phyloP scores from a whole-genome alignment of 768 basidiomycete species.

The Leucocoprinus leucothites region DNA sequence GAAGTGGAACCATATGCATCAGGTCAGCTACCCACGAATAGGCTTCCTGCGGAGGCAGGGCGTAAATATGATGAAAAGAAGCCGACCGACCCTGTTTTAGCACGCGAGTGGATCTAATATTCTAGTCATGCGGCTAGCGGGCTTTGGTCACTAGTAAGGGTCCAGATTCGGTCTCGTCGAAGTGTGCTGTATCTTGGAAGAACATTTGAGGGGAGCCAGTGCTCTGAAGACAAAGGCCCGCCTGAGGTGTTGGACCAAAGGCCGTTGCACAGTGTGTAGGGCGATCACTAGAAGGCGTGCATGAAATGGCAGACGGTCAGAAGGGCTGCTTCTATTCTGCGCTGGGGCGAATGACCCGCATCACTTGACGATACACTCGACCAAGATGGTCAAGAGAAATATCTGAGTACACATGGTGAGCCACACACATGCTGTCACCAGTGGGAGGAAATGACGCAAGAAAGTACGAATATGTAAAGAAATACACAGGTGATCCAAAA shows the following conservation, averaged over 20 bases:
- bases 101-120: background rate
- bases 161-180: no score
- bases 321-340: no score
- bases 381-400: background rate
- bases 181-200: no score
- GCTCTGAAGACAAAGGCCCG: no score
- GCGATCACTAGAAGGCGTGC: no score
- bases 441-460: background rate
- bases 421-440: background rate
- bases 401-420: constrained; percentile 3
- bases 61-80: background rate
- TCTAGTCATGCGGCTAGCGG: background rate
- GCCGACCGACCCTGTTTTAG: background rate
- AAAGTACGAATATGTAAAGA: background rate
- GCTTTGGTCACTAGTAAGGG: no score
- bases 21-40: constrained; percentile 1
- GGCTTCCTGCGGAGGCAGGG: constrained; percentile 8
- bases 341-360: background rate
- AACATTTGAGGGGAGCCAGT: no score
- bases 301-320: no score
- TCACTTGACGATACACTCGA: background rate
- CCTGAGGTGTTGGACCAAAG: no score
- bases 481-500: constrained; percentile 3
- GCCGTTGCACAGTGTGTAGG: no score
- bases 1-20: constrained; percentile 6